Conservation (phyloP, 163 green algal species). For the Chlamydomonas reinhardtii region DNA sequence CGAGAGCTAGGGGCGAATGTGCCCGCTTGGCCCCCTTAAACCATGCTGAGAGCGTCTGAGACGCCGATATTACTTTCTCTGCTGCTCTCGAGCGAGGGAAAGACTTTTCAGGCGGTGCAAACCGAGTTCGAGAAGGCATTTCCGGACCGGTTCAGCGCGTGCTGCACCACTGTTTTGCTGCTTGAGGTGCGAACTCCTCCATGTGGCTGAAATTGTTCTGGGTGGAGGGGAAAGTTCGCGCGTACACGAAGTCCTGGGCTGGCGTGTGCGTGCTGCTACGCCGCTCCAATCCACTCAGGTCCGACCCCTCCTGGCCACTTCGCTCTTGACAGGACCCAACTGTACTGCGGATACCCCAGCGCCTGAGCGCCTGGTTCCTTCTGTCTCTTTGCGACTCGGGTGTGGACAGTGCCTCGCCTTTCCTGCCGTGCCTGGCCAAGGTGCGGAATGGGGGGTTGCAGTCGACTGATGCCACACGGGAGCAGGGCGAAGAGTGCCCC, state of each 20-base stretch:
- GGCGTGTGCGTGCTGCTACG: too few relatives aligned
- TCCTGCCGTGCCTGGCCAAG: constrained; percentile 31
- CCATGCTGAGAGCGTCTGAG: not conserved
- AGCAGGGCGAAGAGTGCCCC: too few relatives aligned
- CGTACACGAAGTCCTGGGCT: too few relatives aligned
- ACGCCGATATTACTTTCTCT: constrained; percentile 6
- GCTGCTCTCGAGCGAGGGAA: constrained; percentile 20
- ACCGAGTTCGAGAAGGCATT: constrained; percentile 44
- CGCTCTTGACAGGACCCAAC: constrained; percentile 42
- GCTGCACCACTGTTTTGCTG: constrained; percentile 43
- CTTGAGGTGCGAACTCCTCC: constrained; percentile 33
- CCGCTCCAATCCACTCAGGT: too few relatives aligned
- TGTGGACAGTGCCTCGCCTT: constrained; percentile 26
- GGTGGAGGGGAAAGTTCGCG: too few relatives aligned
- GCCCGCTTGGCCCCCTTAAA: too few relatives aligned
- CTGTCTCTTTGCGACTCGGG: constrained; percentile 25
- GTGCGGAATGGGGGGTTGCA: not conserved
- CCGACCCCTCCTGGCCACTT: too few relatives aligned
- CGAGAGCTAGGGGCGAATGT: too few relatives aligned
- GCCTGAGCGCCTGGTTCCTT: constrained; percentile 52
- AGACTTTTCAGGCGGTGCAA: constrained; percentile 12
- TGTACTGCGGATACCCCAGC: constrained; percentile 42
- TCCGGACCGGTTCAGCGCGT: constrained; percentile 40
- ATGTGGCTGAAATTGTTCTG: too few relatives aligned
- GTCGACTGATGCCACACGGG: too few relatives aligned